Conservation (phyloP, 2,329 filamentous ascomycete genomes). For the Fusarium sp. region DNA sequence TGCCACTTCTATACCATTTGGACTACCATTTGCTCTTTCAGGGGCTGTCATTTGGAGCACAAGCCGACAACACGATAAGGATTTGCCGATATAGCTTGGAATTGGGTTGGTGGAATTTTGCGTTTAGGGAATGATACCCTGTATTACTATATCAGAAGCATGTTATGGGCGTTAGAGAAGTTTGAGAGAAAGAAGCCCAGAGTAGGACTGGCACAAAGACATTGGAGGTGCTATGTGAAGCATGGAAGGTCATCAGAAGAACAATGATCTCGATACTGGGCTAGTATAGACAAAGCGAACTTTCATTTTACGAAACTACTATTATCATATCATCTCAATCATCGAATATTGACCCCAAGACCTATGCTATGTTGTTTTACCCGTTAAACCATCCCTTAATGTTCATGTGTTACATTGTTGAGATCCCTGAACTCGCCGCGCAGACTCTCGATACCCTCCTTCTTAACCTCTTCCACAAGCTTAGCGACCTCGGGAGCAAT, state of each 20-base stretch:
- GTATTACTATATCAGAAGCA: background rate
- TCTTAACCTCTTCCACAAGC: conserved; percentile 46
- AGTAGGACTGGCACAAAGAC: background rate
- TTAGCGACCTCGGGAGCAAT: conserved; percentile 52
- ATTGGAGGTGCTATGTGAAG: background rate
- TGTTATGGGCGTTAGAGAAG: background rate
- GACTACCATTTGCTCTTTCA: background rate
- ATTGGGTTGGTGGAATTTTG: background rate
- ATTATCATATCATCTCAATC: conserved; percentile 15
- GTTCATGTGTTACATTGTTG: conserved; percentile 41
- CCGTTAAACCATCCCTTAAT: conserved; percentile 15
- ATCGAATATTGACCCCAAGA: conserved; percentile 24
- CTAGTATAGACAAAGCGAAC: background rate
- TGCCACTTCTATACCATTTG: background rate
- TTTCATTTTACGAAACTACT: conserved; percentile 16
- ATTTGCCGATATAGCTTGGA: background rate
- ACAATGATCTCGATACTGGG: background rate
- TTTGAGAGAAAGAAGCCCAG: background rate
- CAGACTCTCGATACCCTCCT: conserved; percentile 47
- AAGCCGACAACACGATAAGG: background rate
- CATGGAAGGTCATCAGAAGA: background rate
- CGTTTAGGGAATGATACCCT: background rate
- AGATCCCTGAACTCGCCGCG: conserved; percentile 49
- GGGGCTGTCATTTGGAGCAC: background rate
- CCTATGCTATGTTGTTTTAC: conserved; percentile 1